A percentile compares a stretch with the other conserved stretches of the same genome.
Evolutionary conservation across 2,329 filamentous ascomycete species (phyloP).

Genomic region (Epichloe scottii): DNA sequence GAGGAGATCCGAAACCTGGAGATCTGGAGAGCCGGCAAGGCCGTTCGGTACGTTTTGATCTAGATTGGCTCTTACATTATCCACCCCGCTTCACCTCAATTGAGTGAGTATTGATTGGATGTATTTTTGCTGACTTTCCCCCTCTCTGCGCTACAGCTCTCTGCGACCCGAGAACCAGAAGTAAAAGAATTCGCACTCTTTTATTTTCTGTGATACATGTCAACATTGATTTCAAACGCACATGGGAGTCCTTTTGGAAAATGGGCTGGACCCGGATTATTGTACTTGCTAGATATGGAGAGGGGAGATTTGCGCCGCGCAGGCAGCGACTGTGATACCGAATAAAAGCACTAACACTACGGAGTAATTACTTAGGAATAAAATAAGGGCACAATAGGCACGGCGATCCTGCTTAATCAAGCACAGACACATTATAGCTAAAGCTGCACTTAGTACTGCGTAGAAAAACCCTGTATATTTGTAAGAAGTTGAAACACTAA

Average conservation of each 20-base stretch:
- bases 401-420: too few species aligned
- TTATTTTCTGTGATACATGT: not conserved
- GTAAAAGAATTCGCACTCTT: constrained; percentile 28
- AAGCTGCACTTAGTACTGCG: too few species aligned
- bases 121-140: not conserved
- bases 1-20: constrained; percentile 95
- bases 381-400: too few species aligned
- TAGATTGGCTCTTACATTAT: too few species aligned
- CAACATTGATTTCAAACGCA: not conserved
- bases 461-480: too few species aligned
- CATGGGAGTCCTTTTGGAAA: constrained; percentile 3
- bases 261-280: not conserved
- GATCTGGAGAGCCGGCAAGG: constrained; percentile 99
- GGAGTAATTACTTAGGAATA: too few species aligned
- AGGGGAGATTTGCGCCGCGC: not conserved
- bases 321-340: constrained; percentile 1
- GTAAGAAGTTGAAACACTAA: too few species aligned
- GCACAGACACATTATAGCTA: too few species aligned
- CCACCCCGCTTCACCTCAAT: too few species aligned
- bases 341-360: constrained; percentile 1
- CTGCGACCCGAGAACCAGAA: constrained; percentile 82
- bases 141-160: constrained; percentile 30
- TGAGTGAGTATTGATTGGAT: not conserved
- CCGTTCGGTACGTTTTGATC: constrained; percentile 56
- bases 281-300: constrained; percentile 3